A percentile compares a stretch with the other conserved stretches of the same genome.
phyloP scores from a whole-genome alignment of 2,329 filamentous ascomycete species.

The Paracoccidioides brasiliensis region DNA sequence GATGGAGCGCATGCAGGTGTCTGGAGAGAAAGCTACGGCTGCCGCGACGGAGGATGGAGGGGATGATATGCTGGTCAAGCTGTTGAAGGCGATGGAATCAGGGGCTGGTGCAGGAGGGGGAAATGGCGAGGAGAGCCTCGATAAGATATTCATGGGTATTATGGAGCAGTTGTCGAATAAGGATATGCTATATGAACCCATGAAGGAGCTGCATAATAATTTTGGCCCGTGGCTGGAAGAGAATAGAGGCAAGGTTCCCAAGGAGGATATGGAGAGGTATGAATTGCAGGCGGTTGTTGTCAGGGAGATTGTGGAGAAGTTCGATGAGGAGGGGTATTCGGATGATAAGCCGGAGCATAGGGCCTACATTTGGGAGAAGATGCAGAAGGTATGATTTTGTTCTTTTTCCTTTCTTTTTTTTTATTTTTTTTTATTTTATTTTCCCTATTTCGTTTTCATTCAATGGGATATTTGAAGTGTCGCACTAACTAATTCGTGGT shows the following conservation, averaged over 20 bases:
- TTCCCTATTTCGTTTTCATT: background rate
- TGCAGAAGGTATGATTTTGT: conserved; percentile 68
- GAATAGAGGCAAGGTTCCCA: conserved; percentile 49
- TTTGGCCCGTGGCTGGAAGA: conserved; percentile 80
- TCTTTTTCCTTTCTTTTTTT: conserved; percentile 1
- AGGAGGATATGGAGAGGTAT: conserved; percentile 66
- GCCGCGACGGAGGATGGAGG: conserved; percentile 52
- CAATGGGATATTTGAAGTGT: background rate
- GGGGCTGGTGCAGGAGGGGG: conserved; percentile 35
- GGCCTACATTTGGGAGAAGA: conserved; percentile 89
- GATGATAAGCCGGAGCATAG: conserved; percentile 71
- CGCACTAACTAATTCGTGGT: conserved; percentile 7
- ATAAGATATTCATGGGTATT: conserved; percentile 91
- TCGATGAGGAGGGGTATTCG: conserved; percentile 67
- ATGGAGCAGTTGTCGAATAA: conserved; percentile 99
- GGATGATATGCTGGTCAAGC: conserved; percentile 78
- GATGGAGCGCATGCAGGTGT: conserved; percentile 91
- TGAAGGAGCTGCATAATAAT: conserved; percentile 92
- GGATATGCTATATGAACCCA: conserved; percentile 94
- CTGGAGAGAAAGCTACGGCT: conserved; percentile 71
- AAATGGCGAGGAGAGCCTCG: conserved; percentile 70
- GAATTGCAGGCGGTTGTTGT: conserved; percentile 69
- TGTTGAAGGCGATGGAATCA: conserved; percentile 76
- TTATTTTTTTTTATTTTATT: background rate
- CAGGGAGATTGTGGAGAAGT: conserved; percentile 73